Base-by-base conservation (phyloP, 2,329 filamentous ascomycete genomes). In the Xylariaceae sp. region DNA sequence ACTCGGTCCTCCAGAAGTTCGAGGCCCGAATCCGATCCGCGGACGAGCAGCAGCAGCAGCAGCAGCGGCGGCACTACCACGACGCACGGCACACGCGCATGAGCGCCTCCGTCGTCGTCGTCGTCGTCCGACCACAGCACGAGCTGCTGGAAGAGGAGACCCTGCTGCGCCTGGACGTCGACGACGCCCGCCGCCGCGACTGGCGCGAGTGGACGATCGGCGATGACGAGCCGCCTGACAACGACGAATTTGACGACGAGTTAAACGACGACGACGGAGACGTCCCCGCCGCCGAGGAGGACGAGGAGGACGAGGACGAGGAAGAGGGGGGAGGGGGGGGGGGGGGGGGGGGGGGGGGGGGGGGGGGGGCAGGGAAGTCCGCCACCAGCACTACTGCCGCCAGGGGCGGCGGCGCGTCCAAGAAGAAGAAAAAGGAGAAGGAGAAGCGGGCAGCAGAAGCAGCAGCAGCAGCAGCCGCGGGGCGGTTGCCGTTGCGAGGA, bases 31-130 rank as follows among this genome's bases (percentile, higher is more conserved):
- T 75, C 25, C 57, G 58, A 4, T n/a, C n/a, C n/a, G 52, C 51
- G 2, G 65, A 71, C 22, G 55, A 61, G 17, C 64, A 59, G 33
- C n/a, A n/a, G n/a, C n/a, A n/a, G n/a, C n/a, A n/a, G n/a, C n/a
- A n/a, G n/a, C n/a, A n/a, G n/a, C n/a, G n/a, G n/a, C n/a, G n/a
- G n/a, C n/a, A n/a, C n/a, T 65, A 72, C 42, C 75, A 65, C 38
- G 68, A 76, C 33, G 36, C 60, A 2, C 59, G 60, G 11, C 63
- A 53, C 24, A 68, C 60, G 21, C 76, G 70, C 69, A 54, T 76
- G 47, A 60, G 58, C 29, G 60, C 63, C 5, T 53, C 53, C 3
- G 37, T 71, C 4, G 55, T 63, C 15, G 58, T n/a, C n/a, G n/a
- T n/a, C n/a, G n/a, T n/a, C n/a, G n/a, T n/a, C n/a, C n/a, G n/a